These are phyloP conservation scores for Davidsoniella australis DNA, from an alignment of 2,329 filamentous ascomycete species.

Conservation along the genomic window DNA sequence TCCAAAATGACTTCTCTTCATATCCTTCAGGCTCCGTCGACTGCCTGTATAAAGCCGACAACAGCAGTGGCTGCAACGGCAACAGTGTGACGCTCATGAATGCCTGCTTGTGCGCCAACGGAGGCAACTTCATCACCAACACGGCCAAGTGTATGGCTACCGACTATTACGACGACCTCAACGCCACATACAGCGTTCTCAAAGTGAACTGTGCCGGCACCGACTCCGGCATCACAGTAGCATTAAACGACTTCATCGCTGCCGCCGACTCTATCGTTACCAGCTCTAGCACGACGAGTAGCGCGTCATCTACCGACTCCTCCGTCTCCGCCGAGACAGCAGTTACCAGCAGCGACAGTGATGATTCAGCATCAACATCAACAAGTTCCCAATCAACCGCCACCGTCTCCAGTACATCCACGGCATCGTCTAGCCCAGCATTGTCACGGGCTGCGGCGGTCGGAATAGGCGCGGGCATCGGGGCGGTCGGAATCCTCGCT, in stretches of 20 bases:
- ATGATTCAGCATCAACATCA: not conserved
- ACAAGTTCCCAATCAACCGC: slow-evolving; percentile 3
- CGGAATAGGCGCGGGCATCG: slow-evolving; percentile 25
- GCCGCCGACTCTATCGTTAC: slow-evolving; percentile 13
- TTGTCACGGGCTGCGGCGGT: slow-evolving; percentile 20
- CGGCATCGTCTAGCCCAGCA: not conserved
- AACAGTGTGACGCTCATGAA: slow-evolving; percentile 26
- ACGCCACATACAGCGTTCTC: slow-evolving; percentile 28
- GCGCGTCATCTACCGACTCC: slow-evolving; percentile 2
- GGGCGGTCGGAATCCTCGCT: slow-evolving; percentile 17
- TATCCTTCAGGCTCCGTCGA: slow-evolving; percentile 20
- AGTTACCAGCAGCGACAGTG: not conserved
- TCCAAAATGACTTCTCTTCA: slow-evolving; percentile 20
- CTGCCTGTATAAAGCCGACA: slow-evolving; percentile 28
- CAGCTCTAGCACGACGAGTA: slow-evolving; percentile 12
- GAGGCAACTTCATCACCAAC: slow-evolving; percentile 30
- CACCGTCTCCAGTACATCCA: not conserved
- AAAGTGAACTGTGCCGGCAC: slow-evolving; percentile 26
- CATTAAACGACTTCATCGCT: slow-evolving; percentile 24
- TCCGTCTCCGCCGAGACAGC: slow-evolving; percentile 1
- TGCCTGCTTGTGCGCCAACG: slow-evolving; percentile 32
- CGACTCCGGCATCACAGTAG: slow-evolving; percentile 26
- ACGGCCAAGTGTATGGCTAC: slow-evolving; percentile 27
- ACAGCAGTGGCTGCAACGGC: slow-evolving; percentile 25
- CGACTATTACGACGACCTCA: slow-evolving; percentile 21